phyloP scores from a whole-genome alignment of 352 stramenopile species.

The Phytophthora citrophthora region DNA sequence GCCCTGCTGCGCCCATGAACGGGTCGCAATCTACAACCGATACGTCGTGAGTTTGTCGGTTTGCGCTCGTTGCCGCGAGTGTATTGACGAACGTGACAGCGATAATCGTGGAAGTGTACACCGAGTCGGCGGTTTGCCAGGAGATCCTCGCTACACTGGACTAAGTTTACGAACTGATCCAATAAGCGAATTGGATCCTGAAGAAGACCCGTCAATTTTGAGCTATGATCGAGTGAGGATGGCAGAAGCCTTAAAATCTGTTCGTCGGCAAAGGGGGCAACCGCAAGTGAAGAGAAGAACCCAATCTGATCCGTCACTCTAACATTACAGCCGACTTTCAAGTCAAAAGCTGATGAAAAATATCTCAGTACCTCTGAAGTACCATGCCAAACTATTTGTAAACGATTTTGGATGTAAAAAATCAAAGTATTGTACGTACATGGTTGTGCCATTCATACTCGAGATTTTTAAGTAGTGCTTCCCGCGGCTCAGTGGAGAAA shows the following conservation, averaged over 20 bases:
- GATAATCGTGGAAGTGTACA: neutral
- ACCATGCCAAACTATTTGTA: too few species aligned
- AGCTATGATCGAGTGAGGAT: conserved; percentile 5
- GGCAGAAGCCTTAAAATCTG: neutral
- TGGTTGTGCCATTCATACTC: too few species aligned
- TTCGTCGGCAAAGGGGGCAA: neutral
- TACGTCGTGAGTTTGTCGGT: conserved; percentile 33
- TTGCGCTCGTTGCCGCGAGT: conserved; percentile 37
- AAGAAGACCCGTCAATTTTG: conserved; percentile 6
- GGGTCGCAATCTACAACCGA: conserved; percentile 42
- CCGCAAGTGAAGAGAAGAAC: conserved; percentile 4
- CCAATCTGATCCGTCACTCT: conserved; percentile 1
- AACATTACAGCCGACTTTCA: neutral
- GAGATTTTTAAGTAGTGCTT: too few species aligned
- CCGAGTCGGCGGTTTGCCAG: neutral
- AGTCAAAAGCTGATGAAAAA: too few species aligned
- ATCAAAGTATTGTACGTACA: too few species aligned
- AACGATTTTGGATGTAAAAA: too few species aligned
- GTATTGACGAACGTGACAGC: conserved; percentile 28
- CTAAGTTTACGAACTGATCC: conserved; percentile 8
- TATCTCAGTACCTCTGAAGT: too few species aligned
- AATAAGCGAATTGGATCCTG: conserved; percentile 12
- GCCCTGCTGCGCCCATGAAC: conserved; percentile 32
- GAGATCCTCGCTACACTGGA: conserved; percentile 23
- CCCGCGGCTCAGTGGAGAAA: too few species aligned